Evolutionary conservation across 352 stramenopile species (phyloP), one percentile per base, ranked within the genome.

Genomic region (Phytopythium kandeliae): DNA sequence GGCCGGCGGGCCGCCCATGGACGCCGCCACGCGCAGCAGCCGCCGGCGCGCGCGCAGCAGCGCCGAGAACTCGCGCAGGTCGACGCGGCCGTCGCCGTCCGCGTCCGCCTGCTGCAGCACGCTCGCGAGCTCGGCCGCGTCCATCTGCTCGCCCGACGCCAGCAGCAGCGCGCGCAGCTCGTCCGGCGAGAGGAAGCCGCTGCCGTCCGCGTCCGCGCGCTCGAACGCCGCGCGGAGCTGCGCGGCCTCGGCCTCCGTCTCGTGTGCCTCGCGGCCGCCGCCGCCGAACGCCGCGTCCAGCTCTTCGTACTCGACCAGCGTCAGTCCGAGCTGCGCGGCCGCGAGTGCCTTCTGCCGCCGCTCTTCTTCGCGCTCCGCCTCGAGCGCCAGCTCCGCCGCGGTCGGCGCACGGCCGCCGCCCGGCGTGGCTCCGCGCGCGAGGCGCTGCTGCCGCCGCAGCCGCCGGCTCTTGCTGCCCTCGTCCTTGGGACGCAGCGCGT

Each of bases 41-140:
- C 85, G 68, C 60, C 91, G 90, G 6, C 82, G 69, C 25, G 82
- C 80, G 7, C 80, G 69, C 82, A 95, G 92, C 24, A 95, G 69
- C 3, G 48, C 70, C 21, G 92, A 74, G 37, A 87, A 93, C 55
- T 93, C 85, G 26, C 77, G 58, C 45, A 91, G 89, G 44, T 93
- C 64, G 54, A 95, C 89, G 48, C 79, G 69, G 10, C 80, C 82
- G 56, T 92, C 80, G 30, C 71, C 60, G 47, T 95, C 71, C 16
- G 66, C 71, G 54, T 93, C 80, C 0, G 82, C 82, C 54, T 89
- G 79, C 11, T 58, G 41, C 35, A 91, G 76, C 15, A 91, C 72
- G 0, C 60, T 62, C 10, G 69, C 58, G n/a, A 93, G 71, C 56
- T 93, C 82, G 0, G 67, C 64, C 17, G 88, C 82, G 41, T 92